Conservation (phyloP, 352 stramenopile species). For the Globisporangium paddicum region DNA sequence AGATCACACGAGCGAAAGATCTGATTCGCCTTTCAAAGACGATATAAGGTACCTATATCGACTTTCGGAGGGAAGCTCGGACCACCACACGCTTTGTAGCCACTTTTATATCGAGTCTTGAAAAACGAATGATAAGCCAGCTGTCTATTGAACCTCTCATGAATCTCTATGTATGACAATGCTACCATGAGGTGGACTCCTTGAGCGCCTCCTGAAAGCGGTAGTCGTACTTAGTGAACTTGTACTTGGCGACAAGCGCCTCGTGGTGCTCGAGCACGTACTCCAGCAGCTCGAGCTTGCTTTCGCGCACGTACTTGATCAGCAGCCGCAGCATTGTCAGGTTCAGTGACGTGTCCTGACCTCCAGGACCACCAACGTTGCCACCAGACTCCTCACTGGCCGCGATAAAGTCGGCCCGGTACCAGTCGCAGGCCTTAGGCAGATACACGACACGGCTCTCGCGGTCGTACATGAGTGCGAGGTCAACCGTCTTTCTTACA, state of each 20-base stretch:
- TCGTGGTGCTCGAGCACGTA: constrained; percentile 29
- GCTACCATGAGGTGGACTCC: neutral
- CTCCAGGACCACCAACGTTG: neutral
- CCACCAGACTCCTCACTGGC: neutral
- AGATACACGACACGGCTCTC: constrained; percentile 39
- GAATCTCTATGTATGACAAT: too few relatives aligned
- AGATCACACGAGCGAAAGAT: neutral
- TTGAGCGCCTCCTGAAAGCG: constrained; percentile 36
- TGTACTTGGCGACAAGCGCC: constrained; percentile 35
- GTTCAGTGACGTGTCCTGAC: neutral
- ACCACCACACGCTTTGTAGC: too few relatives aligned
- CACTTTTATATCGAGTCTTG: too few relatives aligned
- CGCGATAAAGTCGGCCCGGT: constrained; percentile 35
- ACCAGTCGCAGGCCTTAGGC: constrained; percentile 60
- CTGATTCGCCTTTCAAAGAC: neutral
- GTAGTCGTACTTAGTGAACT: constrained; percentile 52
- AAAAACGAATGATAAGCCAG: too few relatives aligned
- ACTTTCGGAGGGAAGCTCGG: neutral
- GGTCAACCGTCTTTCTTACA: constrained; percentile 22
- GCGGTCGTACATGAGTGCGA: constrained; percentile 36
- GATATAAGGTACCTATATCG: neutral
- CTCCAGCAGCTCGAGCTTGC: constrained; percentile 31
- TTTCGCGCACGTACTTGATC: constrained; percentile 24
- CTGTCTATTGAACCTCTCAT: too few relatives aligned
- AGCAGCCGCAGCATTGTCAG: constrained; percentile 26